Evolutionary conservation across 1,284 basidiomycete species (phyloP), one percentile per base, ranked within the genome.

Genomic region (Ustilago loliicola): DNA sequence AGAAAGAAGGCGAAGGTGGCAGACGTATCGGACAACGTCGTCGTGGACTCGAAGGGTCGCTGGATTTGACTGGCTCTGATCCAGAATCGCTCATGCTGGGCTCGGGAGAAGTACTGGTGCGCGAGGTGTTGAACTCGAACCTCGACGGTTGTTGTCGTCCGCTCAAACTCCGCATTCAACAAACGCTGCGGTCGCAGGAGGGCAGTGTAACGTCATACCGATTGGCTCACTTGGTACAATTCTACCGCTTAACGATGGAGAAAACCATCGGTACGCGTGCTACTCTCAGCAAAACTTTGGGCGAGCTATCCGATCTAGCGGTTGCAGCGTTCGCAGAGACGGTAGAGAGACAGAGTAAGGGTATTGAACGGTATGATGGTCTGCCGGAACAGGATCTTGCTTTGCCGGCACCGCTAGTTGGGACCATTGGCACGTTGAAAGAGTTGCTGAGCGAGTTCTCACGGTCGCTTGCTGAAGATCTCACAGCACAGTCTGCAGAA

Each of bases 201-300:
- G 95, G 94, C 77, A 92, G 93, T 71, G 94, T 98, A 67, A 91
- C 93, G 58, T 91, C 93, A 0, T 98, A 96, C 88, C 94, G 94
- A 85, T 92, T 99, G 60, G 92, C 94, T 50, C 97, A 95, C 80
- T 88, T 98, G n/a, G 87, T 99, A 3, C 93, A 96, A 79, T 99
- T 98, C 85, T 99, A 98, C 87, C 89, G 92, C 84, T 87, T 94
- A 23, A 98, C 95, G 0, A 97, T 99, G 95, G 89, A 91, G 59
- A 90, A 93, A 68, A 98, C 96, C 0, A 92, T 98, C 56, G 96
- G 96, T 0, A 89, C 90, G 13, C 89, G 92, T 8, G 94, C 96
- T 0, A 79, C 92, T 32, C 88, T 98, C 66, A 93, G 92, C 2
- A 89, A 88, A 70, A 92, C 93, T 0, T 88, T 99, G 21, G 89